Conservation (phyloP, 1,139 yeast species). For the Candida pseudocylindracea region DNA sequence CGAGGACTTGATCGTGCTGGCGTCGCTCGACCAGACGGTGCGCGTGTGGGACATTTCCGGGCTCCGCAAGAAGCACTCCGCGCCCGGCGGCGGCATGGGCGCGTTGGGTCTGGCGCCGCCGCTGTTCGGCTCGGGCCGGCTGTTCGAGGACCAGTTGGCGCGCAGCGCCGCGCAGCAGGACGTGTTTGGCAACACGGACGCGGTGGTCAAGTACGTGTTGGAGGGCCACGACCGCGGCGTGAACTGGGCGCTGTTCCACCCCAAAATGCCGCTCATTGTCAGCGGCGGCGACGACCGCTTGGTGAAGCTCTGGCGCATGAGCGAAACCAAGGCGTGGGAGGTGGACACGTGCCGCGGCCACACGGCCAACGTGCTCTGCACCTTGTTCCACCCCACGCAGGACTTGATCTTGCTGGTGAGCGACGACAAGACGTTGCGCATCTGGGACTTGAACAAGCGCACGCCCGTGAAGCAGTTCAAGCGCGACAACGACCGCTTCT, state of each 20-base stretch:
- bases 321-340: slow-evolving; percentile 97
- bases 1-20: slow-evolving; percentile 86
- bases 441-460: slow-evolving; percentile 92
- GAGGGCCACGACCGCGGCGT: slow-evolving; percentile 99
- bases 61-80: slow-evolving; percentile 85
- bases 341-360: slow-evolving; percentile 98
- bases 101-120: slow-evolving; percentile 27
- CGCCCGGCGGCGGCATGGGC: slow-evolving; percentile 8
- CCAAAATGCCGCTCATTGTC: slow-evolving; percentile 83
- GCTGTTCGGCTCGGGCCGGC: slow-evolving; percentile 13
- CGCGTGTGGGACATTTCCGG: slow-evolving; percentile 98
- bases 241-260: slow-evolving; percentile 97
- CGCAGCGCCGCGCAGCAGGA: slow-evolving; percentile 69
- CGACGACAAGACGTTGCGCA: slow-evolving; percentile 92
- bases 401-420: slow-evolving; percentile 84
- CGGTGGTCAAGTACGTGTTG: slow-evolving; percentile 82
- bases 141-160: slow-evolving; percentile 63
- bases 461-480: slow-evolving; percentile 87
- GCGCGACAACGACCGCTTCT: slow-evolving; percentile 86
- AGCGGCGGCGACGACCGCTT: slow-evolving; percentile 95
- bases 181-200: slow-evolving; percentile 84
- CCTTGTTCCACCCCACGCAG: slow-evolving; percentile 83
- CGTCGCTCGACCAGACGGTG: slow-evolving; percentile 96
- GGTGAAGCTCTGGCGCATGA: slow-evolving; percentile 94
- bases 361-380: slow-evolving; percentile 77